phyloP scores from a whole-genome alignment of 2,329 filamentous ascomycete species.

The Colletotrichum kahawae region DNA sequence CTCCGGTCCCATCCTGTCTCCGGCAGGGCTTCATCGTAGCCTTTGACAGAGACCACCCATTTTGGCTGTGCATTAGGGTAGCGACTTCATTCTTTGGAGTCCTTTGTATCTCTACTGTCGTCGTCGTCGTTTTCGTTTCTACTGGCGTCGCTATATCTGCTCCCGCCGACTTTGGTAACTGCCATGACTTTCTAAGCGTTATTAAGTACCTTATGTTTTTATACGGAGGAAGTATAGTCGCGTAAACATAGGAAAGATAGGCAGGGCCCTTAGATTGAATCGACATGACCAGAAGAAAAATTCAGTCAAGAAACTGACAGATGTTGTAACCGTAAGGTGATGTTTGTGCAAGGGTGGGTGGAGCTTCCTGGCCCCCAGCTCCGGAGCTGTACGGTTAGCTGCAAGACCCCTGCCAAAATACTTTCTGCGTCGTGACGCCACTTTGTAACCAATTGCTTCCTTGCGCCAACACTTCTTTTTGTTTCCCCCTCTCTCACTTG shows the following conservation, averaged over 20 bases:
- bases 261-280: background rate
- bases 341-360: background rate
- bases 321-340: background rate
- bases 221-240: background rate
- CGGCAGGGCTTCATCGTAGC: background rate
- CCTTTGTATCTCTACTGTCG: background rate
- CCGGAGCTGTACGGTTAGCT: background rate
- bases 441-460: background rate
- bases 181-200: background rate
- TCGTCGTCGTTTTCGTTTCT: background rate
- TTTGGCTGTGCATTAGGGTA: background rate
- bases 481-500: background rate
- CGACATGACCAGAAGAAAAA: background rate
- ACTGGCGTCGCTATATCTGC: background rate
- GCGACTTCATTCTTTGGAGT: background rate
- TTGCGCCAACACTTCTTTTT: background rate
- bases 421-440: constrained; percentile 5
- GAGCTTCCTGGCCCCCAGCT: background rate
- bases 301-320: background rate
- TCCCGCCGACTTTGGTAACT: background rate
- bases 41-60: background rate
- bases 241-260: background rate
- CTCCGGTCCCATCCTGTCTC: background rate
- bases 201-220: background rate
- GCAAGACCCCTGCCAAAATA: background rate